Conservation (phyloP, 2,329 filamentous ascomycete genomes). For the Elsinoe australis region DNA sequence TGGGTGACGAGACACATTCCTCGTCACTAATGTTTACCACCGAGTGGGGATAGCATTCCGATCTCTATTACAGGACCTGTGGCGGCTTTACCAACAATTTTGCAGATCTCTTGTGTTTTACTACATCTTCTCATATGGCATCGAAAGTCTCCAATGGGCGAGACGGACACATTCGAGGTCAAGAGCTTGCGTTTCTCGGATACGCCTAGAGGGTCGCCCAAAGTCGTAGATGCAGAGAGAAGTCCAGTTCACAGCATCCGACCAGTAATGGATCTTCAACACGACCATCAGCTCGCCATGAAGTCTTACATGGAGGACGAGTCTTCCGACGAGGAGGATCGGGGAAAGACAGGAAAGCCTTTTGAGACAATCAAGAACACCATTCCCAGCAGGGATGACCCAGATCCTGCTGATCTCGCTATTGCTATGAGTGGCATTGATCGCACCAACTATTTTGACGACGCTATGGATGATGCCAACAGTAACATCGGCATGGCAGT, state of each 20-base stretch:
- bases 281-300: slow-evolving; percentile 4
- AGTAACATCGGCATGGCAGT: too few species aligned
- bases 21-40: neutral
- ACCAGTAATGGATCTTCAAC: slow-evolving; percentile 25
- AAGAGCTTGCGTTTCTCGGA: slow-evolving; percentile 26
- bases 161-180: neutral
- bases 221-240: slow-evolving; percentile 26
- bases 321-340: slow-evolving; percentile 24
- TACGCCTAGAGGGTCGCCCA: slow-evolving; percentile 30
- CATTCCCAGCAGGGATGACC: too few species aligned
- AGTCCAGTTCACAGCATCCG: slow-evolving; percentile 33
- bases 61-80: neutral
- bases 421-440: too few species aligned
- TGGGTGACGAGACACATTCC: slow-evolving; percentile 21
- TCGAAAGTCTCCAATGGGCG: slow-evolving; percentile 8
- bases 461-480: too few species aligned
- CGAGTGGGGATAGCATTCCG: slow-evolving; percentile 11
- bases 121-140: too few species aligned
- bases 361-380: neutral
- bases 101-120: too few species aligned
- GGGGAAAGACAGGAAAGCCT: neutral
- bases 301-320: slow-evolving; percentile 30
- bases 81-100: too few species aligned
- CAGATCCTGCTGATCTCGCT: too few species aligned
- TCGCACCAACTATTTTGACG: too few species aligned